Base-by-base conservation (phyloP, 306 rosid species). In the Vicia sativa region DNA sequence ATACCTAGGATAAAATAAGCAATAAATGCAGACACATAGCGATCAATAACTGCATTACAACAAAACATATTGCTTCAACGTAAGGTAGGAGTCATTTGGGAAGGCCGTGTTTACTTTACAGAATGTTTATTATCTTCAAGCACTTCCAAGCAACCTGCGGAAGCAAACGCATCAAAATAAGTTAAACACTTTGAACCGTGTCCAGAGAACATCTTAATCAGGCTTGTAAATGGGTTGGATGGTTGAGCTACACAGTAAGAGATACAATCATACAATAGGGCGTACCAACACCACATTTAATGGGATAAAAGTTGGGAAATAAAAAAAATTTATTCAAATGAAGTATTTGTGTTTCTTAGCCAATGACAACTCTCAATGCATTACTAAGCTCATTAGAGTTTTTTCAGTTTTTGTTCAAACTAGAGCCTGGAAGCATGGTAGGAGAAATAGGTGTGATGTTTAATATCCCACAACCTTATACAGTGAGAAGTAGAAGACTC, bases 401-500 rank as follows among this genome's bases (percentile, higher is more conserved):
- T 48, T 80, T 67, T 48, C 88, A 89, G 95, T 55, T 77, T 69
- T 71, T 92, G 78, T 74, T 87, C 72, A 83, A 71, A 58, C 80
- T 87, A 62, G 92, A 80, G 68, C 44, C 95, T 72, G 86, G 85
- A 74, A 75, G 81, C 65, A 70, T 87, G 92, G 85, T 77, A 25
- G 98, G 96, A 65, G 96, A 92, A 78, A 76, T 92, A 31, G 96
- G 87, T 3, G 88, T 87, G 56, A 77, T 89, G 80, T 80, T 92
- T 63, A 89, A 92, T 75, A 74, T 72, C 70, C 95, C 95, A 46
- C 98, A 87, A 77, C 89, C 96, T 29, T 89, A 84, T 81, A 87
- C 98, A 7, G 86, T 89, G 80, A 86, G 96, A 81, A 84, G 91
- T 41, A 92, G 70, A 73, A 87, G 81, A 73, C 88, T 89, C 49